Percentiles rank a stretch among this genome's conserved stretches.
Conservation (phyloP, 176 grass and related monocot species). For the Triticum turgidum region DNA sequence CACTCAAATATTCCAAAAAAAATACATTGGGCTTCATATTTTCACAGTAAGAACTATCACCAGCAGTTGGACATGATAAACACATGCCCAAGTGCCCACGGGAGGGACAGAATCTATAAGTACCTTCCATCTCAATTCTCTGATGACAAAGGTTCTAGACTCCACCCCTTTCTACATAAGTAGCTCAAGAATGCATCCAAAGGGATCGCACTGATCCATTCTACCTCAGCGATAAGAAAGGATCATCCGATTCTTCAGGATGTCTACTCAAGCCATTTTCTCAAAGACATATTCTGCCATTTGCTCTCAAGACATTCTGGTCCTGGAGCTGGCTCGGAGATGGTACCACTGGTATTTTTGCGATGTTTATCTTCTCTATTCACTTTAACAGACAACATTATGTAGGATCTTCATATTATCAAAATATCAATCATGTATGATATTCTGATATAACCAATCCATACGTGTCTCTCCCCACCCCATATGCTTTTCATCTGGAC, state of each 20-base stretch:
- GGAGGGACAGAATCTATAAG: conserved; percentile 3
- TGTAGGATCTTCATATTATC: background rate
- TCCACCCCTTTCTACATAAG: background rate
- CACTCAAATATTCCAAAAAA: background rate
- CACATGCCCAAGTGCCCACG: background rate
- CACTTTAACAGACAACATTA: background rate
- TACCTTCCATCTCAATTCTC: conserved; percentile 19
- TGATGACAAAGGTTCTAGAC: background rate
- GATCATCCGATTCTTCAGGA: conserved; percentile 57
- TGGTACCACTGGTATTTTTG: background rate
- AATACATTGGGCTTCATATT: background rate
- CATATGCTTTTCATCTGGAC: background rate
- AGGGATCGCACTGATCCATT: conserved; percentile 52
- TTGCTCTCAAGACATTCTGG: conserved; percentile 10
- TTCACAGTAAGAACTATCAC: background rate
- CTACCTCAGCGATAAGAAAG: background rate
- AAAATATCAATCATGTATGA: background rate
- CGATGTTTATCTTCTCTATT: background rate
- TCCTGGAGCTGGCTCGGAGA: background rate
- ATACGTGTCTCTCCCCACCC: background rate
- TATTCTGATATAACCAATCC: background rate
- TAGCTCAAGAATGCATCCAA: conserved; percentile 44
- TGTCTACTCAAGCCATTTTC: conserved; percentile 21
- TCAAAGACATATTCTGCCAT: background rate
- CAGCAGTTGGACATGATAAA: background rate